A percentile compares a stretch with the other conserved stretches of the same genome.
Evolutionary conservation across 768 basidiomycete species (phyloP).

Genomic region (Daedaleopsis nitida): DNA sequence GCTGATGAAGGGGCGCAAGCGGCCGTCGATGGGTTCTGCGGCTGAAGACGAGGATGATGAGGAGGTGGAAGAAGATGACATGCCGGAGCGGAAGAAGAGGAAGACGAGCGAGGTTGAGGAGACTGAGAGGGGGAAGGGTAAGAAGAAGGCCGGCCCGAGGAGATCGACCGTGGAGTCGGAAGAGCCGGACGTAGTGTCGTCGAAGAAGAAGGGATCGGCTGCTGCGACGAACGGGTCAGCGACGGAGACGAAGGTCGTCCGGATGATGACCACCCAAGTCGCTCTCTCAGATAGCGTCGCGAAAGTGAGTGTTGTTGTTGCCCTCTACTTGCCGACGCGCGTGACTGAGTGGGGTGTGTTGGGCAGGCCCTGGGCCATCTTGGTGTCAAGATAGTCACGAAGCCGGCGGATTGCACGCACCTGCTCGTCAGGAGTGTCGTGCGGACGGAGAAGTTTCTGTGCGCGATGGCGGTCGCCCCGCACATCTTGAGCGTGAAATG

Average conservation of each 20-base stretch:
- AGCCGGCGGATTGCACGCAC: slow-evolving; percentile 75
- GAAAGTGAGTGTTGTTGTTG: slow-evolving; percentile 47
- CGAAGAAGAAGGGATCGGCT: not conserved
- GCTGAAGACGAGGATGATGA: slow-evolving; percentile 16
- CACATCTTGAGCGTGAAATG: slow-evolving; percentile 68
- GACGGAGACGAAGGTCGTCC: slow-evolving; percentile 34
- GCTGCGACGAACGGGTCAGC: not conserved
- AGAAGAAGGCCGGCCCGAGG: slow-evolving; percentile 6
- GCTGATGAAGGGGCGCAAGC: slow-evolving; percentile 29
- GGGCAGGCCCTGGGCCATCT: slow-evolving; percentile 60
- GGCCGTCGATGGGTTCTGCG: slow-evolving; percentile 20
- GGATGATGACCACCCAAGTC: slow-evolving; percentile 72
- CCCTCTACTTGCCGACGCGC: not conserved
- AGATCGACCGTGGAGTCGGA: slow-evolving; percentile 9
- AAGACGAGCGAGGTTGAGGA: slow-evolving; percentile 24
- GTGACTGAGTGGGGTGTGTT: slow-evolving; percentile 1
- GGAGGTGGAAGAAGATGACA: slow-evolving; percentile 24
- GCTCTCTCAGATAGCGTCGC: slow-evolving; percentile 54
- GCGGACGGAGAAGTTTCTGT: slow-evolving; percentile 88
- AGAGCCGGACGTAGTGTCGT: slow-evolving; percentile 3
- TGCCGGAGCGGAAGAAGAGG: slow-evolving; percentile 28
- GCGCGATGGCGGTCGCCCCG: slow-evolving; percentile 66
- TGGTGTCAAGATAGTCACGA: slow-evolving; percentile 64
- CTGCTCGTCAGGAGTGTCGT: slow-evolving; percentile 68
- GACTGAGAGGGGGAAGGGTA: slow-evolving; percentile 10